Base-by-base conservation (phyloP, 345 rosid species). In the Rhizophora apiculata region DNA sequence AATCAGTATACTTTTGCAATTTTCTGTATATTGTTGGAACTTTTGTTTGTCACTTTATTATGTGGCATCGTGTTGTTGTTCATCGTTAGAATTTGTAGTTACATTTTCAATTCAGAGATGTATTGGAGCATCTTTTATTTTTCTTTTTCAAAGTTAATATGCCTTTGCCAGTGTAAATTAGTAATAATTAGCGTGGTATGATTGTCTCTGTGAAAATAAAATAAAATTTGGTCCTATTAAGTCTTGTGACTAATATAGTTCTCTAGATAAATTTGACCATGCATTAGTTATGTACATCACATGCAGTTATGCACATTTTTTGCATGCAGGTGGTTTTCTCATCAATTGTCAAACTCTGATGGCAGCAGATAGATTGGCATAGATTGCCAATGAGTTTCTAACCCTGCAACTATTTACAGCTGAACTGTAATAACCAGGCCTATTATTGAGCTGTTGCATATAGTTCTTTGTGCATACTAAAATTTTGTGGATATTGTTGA, bases 1-100 rank as follows among this genome's bases (percentile, higher is more conserved):
- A 71, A 77, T 76, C 66, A 79, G 78, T 36, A 59, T 64, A 63
- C 4, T 49, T 62, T 59, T 8, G 64, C 10, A 24, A 34, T 65
- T 15, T 15, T 69, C 73, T 63, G 56, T 29, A 22, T 61, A 71
- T 60, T 37, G 61, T 53, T 60, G 16, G 59, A 18, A 13, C 24
- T 53, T 65, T 64, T 43, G 5, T 21, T 53, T 31, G 13, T 65
- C 63, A 46, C 60, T 57, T 70, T 49, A 61, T 55, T 55, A 26
- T 49, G 39, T 34, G 2, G 20, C 60, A 59, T 51, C 32, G 16
- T 29, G 64, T 62, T 34, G 10, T 55, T 51, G 26, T 8, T 9
- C 24, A 26, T 20, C 37, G 9, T 62, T 21, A 19, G 26, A 37
- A 53, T 1, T 6, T 22, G n/a, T 30, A 15, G 22, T 43, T 60